Conservation (phyloP, 306 rosid species). For the Sophora flavescens region DNA sequence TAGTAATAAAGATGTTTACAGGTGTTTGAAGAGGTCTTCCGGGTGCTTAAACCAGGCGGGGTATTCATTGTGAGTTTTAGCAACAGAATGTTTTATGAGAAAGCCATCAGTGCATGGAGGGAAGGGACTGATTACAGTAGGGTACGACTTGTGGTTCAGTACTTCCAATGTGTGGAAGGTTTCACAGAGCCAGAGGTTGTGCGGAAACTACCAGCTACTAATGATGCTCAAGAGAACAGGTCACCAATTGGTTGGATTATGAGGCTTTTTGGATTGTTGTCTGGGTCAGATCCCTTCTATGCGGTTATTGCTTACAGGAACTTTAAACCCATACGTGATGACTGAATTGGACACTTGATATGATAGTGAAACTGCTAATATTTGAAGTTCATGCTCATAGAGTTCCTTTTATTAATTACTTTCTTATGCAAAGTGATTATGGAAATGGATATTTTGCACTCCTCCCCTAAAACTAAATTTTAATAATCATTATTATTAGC, state of each 20-base stretch:
- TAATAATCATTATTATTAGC: too few relatives aligned
- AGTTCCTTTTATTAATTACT: not conserved
- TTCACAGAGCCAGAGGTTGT: conserved; percentile 80
- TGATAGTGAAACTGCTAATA: not conserved
- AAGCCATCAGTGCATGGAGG: conserved; percentile 83
- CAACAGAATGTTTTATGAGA: conserved; percentile 88
- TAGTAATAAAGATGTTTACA: conserved; percentile 28
- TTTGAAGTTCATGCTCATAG: not conserved
- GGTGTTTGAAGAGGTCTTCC: conserved; percentile 86
- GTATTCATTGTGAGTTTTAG: conserved; percentile 88
- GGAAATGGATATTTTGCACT: conserved; percentile 18
- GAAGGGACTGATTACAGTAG: conserved; percentile 79
- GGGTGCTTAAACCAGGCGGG: conserved; percentile 86
- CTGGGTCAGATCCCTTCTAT: conserved; percentile 77
- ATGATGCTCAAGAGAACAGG: conserved; percentile 45
- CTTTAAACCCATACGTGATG: conserved; percentile 65
- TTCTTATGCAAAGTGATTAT: not conserved
- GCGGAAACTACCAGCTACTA: conserved; percentile 56
- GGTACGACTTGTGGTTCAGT: conserved; percentile 77
- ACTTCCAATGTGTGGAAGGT: conserved; percentile 83
- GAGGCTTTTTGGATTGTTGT: conserved; percentile 65
- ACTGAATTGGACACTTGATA: conserved; percentile 30
- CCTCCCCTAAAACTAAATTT: too few relatives aligned
- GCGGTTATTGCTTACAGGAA: conserved; percentile 83
- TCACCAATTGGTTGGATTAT: conserved; percentile 63